A percentile compares a stretch with the other conserved stretches of the same genome.
Conservation (phyloP, 306 rosid species). For the Cucumis melo region DNA sequence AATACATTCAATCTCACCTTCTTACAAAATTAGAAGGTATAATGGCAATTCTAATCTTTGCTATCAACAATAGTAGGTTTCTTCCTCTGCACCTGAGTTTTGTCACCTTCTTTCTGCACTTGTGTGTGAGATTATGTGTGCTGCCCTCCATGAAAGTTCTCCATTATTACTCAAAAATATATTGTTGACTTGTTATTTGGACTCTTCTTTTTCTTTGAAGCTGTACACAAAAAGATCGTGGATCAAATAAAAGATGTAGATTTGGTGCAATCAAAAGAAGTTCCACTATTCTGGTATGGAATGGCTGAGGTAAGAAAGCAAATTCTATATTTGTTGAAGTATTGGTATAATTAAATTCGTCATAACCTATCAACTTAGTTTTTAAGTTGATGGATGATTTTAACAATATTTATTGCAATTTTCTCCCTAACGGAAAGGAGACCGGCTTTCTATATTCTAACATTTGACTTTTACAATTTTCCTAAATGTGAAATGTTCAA, state of each 20-base stretch:
- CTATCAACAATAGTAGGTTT: neutral
- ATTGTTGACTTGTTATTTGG: neutral
- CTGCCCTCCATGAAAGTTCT: neutral
- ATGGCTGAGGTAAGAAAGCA: conserved; percentile 77
- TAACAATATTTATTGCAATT: neutral
- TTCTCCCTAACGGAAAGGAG: neutral
- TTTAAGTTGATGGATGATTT: too few species aligned
- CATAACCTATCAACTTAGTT: too few species aligned
- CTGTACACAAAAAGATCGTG: conserved; percentile 38
- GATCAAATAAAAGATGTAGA: conserved; percentile 60
- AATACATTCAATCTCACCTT: conserved; percentile 83
- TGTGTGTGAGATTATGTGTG: neutral
- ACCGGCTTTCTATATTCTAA: neutral
- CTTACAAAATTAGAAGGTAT: conserved; percentile 67
- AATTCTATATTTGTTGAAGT: neutral
- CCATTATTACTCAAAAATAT: neutral
- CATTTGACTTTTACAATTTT: neutral
- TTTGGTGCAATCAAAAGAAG: conserved; percentile 59
- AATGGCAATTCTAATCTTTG: neutral
- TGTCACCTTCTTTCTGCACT: neutral
- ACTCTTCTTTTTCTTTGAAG: conserved; percentile 22
- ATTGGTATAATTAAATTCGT: too few species aligned
- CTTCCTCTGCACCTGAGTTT: neutral
- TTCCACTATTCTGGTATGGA: conserved; percentile 63
- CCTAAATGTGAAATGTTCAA: neutral